These are phyloP conservation scores for Termitomyces sp. DNA, from an alignment of 768 basidiomycete species.

Conservation along the genomic window DNA sequence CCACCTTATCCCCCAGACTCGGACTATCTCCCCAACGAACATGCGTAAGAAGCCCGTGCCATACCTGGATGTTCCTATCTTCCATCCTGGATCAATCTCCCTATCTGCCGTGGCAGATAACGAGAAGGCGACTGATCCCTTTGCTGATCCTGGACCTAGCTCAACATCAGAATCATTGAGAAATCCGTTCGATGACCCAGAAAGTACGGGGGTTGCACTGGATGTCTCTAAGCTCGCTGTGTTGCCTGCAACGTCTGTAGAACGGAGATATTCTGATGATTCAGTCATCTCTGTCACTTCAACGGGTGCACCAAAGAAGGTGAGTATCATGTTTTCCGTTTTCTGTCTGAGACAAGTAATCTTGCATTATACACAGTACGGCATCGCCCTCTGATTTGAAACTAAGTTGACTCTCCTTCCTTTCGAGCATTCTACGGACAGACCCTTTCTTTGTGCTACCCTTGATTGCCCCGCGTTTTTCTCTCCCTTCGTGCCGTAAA, in stretches of 20 bases:
- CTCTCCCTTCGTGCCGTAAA: not conserved
- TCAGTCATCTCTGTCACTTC: not conserved
- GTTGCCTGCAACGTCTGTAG: slow-evolving; percentile 5
- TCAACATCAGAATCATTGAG: not conserved
- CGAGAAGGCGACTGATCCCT: slow-evolving; percentile 6
- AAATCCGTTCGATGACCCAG: slow-evolving; percentile 15
- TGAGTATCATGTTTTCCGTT: not conserved
- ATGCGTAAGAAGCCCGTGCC: slow-evolving; percentile 14
- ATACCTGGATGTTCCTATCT: slow-evolving; percentile 6
- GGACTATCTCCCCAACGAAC: not conserved
- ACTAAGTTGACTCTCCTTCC: too few species aligned
- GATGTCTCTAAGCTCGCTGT: slow-evolving; percentile 5
- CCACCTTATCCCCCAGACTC: not conserved
- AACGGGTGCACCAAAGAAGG: not conserved
- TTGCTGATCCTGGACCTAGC: slow-evolving; percentile 9
- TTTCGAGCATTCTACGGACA: not conserved
- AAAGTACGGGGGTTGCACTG: not conserved
- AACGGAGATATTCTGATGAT: slow-evolving; percentile 1
- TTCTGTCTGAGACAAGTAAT: not conserved
- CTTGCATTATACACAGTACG: not conserved
- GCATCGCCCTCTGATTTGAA: not conserved
- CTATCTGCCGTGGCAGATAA: not conserved
- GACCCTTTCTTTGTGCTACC: not conserved
- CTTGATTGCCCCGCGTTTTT: not conserved
- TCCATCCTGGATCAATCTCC: not conserved